Evolutionary conservation across 148 eudicot genomes (phyloP).

Genomic region (Silene uniflora): DNA sequence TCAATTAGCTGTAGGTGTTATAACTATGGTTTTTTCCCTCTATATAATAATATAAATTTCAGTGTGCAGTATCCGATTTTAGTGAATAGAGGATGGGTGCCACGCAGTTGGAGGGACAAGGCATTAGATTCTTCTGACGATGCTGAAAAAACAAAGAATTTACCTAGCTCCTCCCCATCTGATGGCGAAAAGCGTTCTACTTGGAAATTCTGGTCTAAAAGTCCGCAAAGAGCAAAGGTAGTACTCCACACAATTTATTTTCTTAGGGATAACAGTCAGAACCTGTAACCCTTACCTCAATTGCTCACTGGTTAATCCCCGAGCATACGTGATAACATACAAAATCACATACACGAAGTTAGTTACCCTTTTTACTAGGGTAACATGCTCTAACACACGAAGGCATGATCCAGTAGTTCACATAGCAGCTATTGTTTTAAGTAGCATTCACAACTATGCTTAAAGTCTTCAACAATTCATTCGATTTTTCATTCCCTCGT

Average conservation of each 20-base stretch:
- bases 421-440: constrained; percentile 3
- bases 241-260: background rate
- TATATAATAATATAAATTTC: constrained; percentile 34
- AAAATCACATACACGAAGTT: no score
- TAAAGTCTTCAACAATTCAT: background rate
- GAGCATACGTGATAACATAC: no score
- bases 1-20: background rate
- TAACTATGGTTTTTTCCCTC: constrained; percentile 10
- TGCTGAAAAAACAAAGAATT: constrained; percentile 26
- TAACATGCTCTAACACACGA: no score
- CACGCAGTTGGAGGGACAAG: constrained; percentile 91
- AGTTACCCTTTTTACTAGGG: no score
- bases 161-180: constrained; percentile 26
- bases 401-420: no score
- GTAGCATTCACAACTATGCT: background rate
- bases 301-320: no score
- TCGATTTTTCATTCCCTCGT: background rate
- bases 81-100: constrained; percentile 99
- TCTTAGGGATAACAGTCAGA: no score
- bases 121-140: constrained; percentile 33
- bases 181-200: constrained; percentile 39
- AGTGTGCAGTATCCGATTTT: constrained; percentile 80
- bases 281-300: no score
- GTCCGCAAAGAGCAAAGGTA: constrained; percentile 45
- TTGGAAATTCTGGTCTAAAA: constrained; percentile 81